phyloP scores from a whole-genome alignment of 2,329 filamentous ascomycete species.

The Ophiocordyceps unilateralis region DNA sequence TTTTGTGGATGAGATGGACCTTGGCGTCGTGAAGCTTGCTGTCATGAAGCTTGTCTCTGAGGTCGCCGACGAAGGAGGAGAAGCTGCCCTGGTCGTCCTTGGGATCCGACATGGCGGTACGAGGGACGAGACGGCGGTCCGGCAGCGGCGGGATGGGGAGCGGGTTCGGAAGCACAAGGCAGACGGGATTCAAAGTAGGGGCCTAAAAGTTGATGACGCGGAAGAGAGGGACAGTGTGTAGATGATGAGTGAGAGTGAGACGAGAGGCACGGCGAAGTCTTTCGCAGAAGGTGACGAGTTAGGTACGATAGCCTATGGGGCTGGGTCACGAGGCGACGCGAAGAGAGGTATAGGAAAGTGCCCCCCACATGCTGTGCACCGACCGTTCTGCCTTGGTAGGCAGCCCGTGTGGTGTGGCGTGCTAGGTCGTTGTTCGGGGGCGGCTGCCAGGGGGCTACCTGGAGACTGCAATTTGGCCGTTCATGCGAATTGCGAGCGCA shows the following conservation, averaged over 20 bases:
- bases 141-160: neutral
- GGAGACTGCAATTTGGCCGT: neutral
- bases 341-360: neutral
- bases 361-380: neutral
- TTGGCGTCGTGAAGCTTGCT: constrained; percentile 40
- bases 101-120: constrained; percentile 11
- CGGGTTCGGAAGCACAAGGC: neutral
- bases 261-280: no score
- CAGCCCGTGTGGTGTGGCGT: no score
- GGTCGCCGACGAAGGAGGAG: constrained; percentile 23
- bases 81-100: constrained; percentile 9
- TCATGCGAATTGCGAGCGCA: neutral
- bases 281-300: neutral
- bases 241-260: no score
- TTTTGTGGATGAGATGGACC: constrained; percentile 38
- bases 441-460: neutral
- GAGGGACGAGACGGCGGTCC: neutral
- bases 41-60: constrained; percentile 38
- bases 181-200: no score
- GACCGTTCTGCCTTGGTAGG: neutral
- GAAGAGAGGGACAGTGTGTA: no score
- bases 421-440: no score
- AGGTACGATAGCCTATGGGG: neutral
- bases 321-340: neutral
- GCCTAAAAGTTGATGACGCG: no score